Evolutionary conservation across 345 rosid genomes (phyloP), one percentile per base, ranked within the genome.

Genomic region (Euphorbia lathyris): DNA sequence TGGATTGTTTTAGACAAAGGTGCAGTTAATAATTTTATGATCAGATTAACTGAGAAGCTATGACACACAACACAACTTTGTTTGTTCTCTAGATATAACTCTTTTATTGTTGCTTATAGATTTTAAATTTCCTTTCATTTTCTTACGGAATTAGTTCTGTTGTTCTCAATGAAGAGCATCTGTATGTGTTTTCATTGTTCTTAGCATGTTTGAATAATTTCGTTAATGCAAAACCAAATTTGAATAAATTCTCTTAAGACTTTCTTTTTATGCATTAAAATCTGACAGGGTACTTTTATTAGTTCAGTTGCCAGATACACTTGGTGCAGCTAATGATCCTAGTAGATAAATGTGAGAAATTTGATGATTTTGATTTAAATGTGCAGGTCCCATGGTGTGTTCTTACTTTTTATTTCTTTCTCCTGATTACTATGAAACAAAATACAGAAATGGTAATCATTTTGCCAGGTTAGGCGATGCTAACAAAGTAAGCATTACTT

Each of bases 21-120:
- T 67, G 90, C 86, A 0, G 90, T 95, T 60, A 95, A 95, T 80
- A 84, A 90, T 58, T 92, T 95, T 76, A 90, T 95, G 97, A 74
- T 90, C 74, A 85, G 84, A 73, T 75, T 95, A 85, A 92, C 97
- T 7, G 96, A 92, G 84, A 86, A 80, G 77, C 90, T 94, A 13
- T 90, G 82, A 88, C 76, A 58, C 58, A 74, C 20, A 30, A 58
- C 58, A 74, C 20, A 30, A 71, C 64, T 40, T 25, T 50, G 55
- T 43, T 1, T 62, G 12, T 7, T 34, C 5, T 62, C 29, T 38
- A 45, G 5, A 38, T 45, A 38, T 63, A 20, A 7, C 38, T 34
- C 38, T 34, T 34, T 34, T 7, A 48, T 26, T 17, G n/a, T 9
- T 2, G 11, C 29, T 52, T 36, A 30, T 34, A 13, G 13, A 45